Percentiles rank a stretch among this genome's conserved stretches.
phyloP scores from a whole-genome alignment of 2,329 filamentous ascomycete species.

The Sporothrix mexicana region DNA sequence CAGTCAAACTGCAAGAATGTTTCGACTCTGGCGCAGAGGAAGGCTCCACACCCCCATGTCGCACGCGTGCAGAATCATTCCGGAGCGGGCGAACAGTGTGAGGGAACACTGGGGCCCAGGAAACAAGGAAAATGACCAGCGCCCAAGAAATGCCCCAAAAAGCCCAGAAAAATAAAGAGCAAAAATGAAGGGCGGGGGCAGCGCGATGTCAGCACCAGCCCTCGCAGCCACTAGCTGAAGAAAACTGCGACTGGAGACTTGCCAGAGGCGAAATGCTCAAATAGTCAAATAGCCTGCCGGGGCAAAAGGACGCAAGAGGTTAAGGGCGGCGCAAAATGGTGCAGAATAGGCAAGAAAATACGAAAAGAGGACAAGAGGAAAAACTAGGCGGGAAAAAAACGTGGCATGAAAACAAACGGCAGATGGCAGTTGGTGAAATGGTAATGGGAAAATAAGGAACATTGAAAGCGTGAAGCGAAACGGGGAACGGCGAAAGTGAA shows the following conservation, averaged over 20 bases:
- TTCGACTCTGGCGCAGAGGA: slow-evolving; percentile 15
- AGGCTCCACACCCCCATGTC: slow-evolving; percentile 30
- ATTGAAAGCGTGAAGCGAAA: not conserved
- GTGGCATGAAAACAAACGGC: not conserved
- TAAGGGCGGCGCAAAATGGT: slow-evolving; percentile 18
- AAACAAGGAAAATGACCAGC: not conserved
- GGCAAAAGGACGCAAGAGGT: slow-evolving; percentile 9
- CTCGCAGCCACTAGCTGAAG: slow-evolving; percentile 28
- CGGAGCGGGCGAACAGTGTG: slow-evolving; percentile 32
- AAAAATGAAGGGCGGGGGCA: not conserved
- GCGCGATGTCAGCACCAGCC: slow-evolving; percentile 14
- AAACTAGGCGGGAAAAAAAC: slow-evolving; percentile 12
- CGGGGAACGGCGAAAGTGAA: not conserved
- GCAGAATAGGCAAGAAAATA: slow-evolving; percentile 18
- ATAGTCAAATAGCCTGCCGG: not conserved
- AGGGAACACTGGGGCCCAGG: slow-evolving; percentile 19
- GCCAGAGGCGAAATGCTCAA: slow-evolving; percentile 7
- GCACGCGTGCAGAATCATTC: slow-evolving; percentile 30
- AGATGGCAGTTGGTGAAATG: not conserved
- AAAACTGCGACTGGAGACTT: not conserved
- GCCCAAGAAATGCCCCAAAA: no score
- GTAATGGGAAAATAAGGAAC: not conserved
- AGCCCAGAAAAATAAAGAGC: no score
- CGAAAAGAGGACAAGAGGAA: not conserved
- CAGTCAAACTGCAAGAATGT: slow-evolving; percentile 23